A percentile compares a stretch with the other conserved stretches of the same genome.
These are phyloP conservation scores for Tolypocladium cylindrosporum DNA, from an alignment of 2,329 filamentous ascomycete genomes.

Conservation along the genomic window DNA sequence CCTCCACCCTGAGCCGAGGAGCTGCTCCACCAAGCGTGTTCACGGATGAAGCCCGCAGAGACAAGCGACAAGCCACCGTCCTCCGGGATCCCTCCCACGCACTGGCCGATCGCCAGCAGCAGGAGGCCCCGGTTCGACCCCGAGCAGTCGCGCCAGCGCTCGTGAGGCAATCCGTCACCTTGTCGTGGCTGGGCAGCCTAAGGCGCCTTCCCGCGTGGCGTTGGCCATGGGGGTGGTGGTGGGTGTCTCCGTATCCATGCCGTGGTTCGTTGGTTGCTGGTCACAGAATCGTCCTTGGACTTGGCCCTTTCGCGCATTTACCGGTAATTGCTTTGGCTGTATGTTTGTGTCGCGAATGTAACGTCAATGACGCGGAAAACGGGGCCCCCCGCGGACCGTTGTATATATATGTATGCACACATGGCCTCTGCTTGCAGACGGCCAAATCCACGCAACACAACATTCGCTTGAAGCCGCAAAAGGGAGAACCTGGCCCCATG, in stretches of 20 bases:
- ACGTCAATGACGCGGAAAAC: constrained; percentile 14
- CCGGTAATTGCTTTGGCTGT: constrained; percentile 7
- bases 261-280: constrained; percentile 4
- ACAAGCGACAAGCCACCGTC: constrained; percentile 1
- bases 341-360: constrained; percentile 11
- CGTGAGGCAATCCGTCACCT: not conserved
- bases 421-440: not conserved
- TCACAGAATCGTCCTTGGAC: constrained; percentile 5
- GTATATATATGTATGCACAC: constrained; percentile 9
- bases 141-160: not conserved
- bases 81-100: not conserved
- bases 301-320: constrained; percentile 5
- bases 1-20: not conserved
- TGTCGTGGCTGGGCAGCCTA: not conserved
- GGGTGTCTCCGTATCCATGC: not conserved
- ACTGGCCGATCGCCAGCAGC: not conserved
- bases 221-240: not conserved
- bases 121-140: not conserved
- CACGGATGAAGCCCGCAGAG: not conserved
- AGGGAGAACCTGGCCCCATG: constrained; percentile 2
- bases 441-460: not conserved
- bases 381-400: constrained; percentile 4
- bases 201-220: constrained; percentile 6
- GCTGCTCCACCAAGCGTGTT: not conserved
- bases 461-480: not conserved